phyloP scores from a whole-genome alignment of 306 rosid genomes.

The Fragaria vesca region DNA sequence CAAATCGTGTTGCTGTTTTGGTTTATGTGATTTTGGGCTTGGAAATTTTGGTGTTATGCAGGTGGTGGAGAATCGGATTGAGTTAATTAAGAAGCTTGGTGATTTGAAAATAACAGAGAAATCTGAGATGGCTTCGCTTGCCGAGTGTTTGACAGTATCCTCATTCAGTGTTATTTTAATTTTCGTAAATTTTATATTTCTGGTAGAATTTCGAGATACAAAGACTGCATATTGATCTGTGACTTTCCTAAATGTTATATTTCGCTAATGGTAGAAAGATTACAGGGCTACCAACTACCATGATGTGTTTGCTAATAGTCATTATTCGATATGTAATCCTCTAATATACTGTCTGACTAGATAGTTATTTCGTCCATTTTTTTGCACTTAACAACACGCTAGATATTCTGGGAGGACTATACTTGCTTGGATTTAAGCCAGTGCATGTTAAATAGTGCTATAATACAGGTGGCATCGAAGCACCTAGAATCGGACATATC shows the following conservation, averaged over 20 bases:
- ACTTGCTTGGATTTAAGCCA: constrained; percentile 87
- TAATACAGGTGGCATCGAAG: constrained; percentile 53
- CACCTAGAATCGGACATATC: constrained; percentile 43
- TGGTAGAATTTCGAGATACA: background rate
- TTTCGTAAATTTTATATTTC: background rate
- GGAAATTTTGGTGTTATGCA: constrained; percentile 19
- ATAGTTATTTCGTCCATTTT: background rate
- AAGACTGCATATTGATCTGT: too few species aligned
- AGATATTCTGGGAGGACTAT: constrained; percentile 83
- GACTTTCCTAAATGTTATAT: background rate
- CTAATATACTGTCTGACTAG: background rate
- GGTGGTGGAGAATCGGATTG: constrained; percentile 70
- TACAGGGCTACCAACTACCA: background rate
- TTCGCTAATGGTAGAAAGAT: background rate
- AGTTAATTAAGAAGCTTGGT: constrained; percentile 48
- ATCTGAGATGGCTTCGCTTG: constrained; percentile 46
- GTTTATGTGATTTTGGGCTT: background rate
- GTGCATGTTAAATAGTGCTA: constrained; percentile 69
- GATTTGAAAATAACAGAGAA: constrained; percentile 42
- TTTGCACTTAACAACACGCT: constrained; percentile 61
- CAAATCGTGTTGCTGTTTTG: background rate
- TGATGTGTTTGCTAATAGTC: background rate
- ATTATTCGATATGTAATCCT: background rate
- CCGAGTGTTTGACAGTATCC: constrained; percentile 69
- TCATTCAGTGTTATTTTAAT: background rate